Evolutionary conservation across 2,329 filamentous ascomycete species (phyloP), one percentile per base, ranked within the genome.

Genomic region (Fusarium albidum): DNA sequence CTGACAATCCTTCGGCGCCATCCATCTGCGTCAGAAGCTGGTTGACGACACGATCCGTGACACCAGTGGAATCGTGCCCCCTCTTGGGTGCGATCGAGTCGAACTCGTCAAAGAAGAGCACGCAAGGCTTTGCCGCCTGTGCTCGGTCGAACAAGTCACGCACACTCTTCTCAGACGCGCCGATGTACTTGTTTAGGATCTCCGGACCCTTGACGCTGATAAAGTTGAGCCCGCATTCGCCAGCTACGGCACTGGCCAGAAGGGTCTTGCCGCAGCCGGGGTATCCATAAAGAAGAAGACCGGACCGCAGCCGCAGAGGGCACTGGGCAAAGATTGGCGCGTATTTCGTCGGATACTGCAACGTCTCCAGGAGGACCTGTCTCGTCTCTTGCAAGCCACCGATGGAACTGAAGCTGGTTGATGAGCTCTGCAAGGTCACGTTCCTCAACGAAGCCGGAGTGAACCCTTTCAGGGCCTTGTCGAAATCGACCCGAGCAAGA

Each of bases 21-120:
- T 99, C 95, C 95, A 99, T 99, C 73, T 98, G 94, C 1, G 96
- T 99, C 10, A 99, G 83, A 51, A 99, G 86, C 79, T 99, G 96
- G 72, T 99, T 99, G 65, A 99, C 95, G 1, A 99, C 96, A 31
- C 96, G 87, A 73, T 99, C 96, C 1, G 95, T 99, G n/a, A 99
- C 96, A 61, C 96, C 95, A 0, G 95, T 99, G 2, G 90, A 95
- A 72, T 99, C 96, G 70, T 99, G 95, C 0, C 95, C 95, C 76
- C 95, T 85, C 75, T 98, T 99, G 3, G 95, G 95, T 0, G 96
- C 96, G 59, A 99, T 98, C 32, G 91, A 93, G 76, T 99, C 95
- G 69, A 99, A 99, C 72, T 99, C 95, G 69, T 99, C 95, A 69
- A 99, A 99, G 81, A 99, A 99, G 9, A 99, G 80, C 5, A 99